Conservation (phyloP, 2,329 filamentous ascomycete species). For the Monilinia fructigena region DNA sequence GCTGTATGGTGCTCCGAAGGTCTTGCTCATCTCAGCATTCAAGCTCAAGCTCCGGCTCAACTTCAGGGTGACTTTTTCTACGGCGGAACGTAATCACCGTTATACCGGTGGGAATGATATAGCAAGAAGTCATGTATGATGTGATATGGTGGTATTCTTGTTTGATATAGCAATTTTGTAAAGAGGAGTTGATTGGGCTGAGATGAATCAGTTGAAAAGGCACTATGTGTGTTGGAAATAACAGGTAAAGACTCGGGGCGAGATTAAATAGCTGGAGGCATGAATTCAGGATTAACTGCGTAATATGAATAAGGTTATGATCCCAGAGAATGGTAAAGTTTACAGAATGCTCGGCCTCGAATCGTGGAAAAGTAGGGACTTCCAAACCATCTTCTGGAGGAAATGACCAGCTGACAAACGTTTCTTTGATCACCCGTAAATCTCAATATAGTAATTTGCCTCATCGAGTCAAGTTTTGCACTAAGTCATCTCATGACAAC, state of each 20-base stretch:
- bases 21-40: neutral
- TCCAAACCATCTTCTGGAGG: neutral
- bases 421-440: neutral
- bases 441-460: neutral
- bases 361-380: no score
- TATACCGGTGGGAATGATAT: neutral
- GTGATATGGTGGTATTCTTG: neutral
- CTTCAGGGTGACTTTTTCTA: no score
- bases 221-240: neutral
- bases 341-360: neutral
- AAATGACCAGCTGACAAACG: neutral
- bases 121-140: neutral
- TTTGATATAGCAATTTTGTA: neutral
- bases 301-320: neutral
- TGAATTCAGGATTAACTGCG: neutral
- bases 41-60: neutral
- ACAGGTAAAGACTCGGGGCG: neutral
- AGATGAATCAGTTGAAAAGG: neutral
- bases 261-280: neutral
- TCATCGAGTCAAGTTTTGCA: neutral
- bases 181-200: neutral
- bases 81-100: neutral
- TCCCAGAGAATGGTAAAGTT: no score
- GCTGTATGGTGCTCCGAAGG: neutral
- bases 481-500: neutral